These are phyloP conservation scores for Serpula lacrymans DNA, from an alignment of 768 basidiomycete species.

Conservation along the genomic window DNA sequence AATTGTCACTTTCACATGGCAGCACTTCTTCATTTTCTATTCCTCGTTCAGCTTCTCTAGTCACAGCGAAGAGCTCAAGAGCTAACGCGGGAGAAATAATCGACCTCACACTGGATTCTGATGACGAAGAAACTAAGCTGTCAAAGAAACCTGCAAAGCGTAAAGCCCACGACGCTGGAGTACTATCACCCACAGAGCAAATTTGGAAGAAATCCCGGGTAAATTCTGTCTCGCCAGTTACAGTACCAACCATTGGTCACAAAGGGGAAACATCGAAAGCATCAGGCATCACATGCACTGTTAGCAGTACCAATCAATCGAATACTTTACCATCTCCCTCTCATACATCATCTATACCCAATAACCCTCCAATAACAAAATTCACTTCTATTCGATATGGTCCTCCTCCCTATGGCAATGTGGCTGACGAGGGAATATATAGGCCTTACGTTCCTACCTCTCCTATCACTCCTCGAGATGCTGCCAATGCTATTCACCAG, in stretches of 20 bases:
- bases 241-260: neutral
- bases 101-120: conserved; percentile 79
- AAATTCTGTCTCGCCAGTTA: conserved; percentile 18
- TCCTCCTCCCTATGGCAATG: too few species aligned
- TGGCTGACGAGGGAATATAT: too few species aligned
- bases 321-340: too few species aligned
- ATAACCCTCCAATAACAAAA: too few species aligned
- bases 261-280: neutral
- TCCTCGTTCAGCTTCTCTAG: conserved; percentile 21
- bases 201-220: conserved; percentile 70
- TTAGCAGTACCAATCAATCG: too few species aligned
- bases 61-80: conserved; percentile 30
- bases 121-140: conserved; percentile 56
- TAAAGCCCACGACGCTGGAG: conserved; percentile 52
- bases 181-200: conserved; percentile 55
- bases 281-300: too few species aligned
- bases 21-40: conserved; percentile 39
- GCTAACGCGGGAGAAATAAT: conserved; percentile 71
- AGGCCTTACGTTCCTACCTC: too few species aligned
- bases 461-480: too few species aligned
- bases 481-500: too few species aligned
- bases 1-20: conserved; percentile 66
- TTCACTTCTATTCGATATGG: too few species aligned
- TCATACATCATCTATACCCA: too few species aligned
- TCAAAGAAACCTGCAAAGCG: conserved; percentile 50